These are phyloP conservation scores for Oryza nivara DNA, from an alignment of 176 grass and related monocot genomes.

Conservation along the genomic window DNA sequence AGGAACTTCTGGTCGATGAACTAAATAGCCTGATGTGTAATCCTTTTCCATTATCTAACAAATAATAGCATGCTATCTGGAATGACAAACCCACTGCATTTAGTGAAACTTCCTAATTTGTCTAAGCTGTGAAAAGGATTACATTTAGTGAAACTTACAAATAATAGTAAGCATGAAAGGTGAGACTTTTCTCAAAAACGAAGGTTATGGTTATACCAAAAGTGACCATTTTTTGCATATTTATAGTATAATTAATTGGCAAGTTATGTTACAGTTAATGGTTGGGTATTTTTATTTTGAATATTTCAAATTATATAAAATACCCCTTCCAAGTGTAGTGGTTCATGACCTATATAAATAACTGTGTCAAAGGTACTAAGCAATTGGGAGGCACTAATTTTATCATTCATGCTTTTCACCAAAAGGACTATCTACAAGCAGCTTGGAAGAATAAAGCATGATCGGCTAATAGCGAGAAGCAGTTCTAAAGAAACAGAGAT, in stretches of 20 bases:
- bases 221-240: background rate
- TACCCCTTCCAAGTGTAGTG: background rate
- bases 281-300: slow-evolving; percentile 11
- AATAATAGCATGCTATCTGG: background rate
- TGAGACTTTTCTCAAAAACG: background rate
- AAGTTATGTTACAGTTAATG: background rate
- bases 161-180: background rate
- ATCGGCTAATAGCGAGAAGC: background rate
- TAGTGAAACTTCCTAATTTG: background rate
- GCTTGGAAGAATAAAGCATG: slow-evolving; percentile 32
- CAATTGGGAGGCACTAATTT: background rate
- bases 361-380: background rate
- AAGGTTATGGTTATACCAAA: background rate
- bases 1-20: slow-evolving; percentile 2
- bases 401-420: background rate
- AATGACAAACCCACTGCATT: slow-evolving; percentile 17
- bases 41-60: background rate
- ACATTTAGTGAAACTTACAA: background rate
- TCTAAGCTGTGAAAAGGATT: background rate
- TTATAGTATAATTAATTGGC: slow-evolving; percentile 6
- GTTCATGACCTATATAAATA: background rate
- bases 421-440: slow-evolving; percentile 19
- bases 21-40: background rate
- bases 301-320: slow-evolving; percentile 9
- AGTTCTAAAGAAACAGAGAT: slow-evolving; percentile 37